phyloP scores from a whole-genome alignment of 2,329 filamentous ascomycete species.

The Verticillium dahliae region DNA sequence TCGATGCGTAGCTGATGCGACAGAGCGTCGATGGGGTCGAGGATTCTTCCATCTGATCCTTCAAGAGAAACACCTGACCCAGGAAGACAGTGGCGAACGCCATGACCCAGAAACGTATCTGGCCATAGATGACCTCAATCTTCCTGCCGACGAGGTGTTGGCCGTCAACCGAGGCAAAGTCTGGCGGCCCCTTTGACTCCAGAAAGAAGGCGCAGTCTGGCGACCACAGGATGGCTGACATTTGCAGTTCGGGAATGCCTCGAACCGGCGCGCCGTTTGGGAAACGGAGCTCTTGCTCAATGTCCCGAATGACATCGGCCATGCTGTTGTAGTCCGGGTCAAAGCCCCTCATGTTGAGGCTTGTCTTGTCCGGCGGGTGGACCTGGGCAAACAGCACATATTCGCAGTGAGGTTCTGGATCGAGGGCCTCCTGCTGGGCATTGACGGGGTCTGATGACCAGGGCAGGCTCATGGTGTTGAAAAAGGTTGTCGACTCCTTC shows the following conservation, averaged over 20 bases:
- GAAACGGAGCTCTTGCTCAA: conserved; percentile 57
- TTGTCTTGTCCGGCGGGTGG: conserved; percentile 42
- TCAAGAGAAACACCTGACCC: conserved; percentile 55
- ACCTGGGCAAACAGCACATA: conserved; percentile 82
- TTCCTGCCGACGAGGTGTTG: conserved; percentile 55
- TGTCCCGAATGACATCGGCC: conserved; percentile 37
- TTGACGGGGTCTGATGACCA: conserved; percentile 69
- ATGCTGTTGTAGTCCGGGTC: conserved; percentile 24
- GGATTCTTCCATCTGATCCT: conserved; percentile 59
- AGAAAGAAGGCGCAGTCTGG: conserved; percentile 63
- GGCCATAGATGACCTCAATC: conserved; percentile 50
- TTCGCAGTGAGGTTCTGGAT: conserved; percentile 74
- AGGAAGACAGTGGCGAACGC: conserved; percentile 49
- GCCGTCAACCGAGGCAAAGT: conserved; percentile 41
- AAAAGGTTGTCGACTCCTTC: conserved; percentile 51
- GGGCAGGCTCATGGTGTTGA: conserved; percentile 57
- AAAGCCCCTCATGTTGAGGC: conserved; percentile 23
- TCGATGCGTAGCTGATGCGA: conserved; percentile 58
- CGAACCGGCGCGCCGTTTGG: conserved; percentile 54
- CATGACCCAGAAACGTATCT: conserved; percentile 54
- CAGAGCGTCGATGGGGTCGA: conserved; percentile 62
- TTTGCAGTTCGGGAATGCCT: conserved; percentile 47
- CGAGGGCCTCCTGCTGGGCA: conserved; percentile 47
- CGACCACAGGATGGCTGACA: conserved; percentile 60
- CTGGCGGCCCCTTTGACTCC: conserved; percentile 56